Conservation (phyloP, 495 filamentous ascomycete species). For the Aspergillus bertholletiae region DNA sequence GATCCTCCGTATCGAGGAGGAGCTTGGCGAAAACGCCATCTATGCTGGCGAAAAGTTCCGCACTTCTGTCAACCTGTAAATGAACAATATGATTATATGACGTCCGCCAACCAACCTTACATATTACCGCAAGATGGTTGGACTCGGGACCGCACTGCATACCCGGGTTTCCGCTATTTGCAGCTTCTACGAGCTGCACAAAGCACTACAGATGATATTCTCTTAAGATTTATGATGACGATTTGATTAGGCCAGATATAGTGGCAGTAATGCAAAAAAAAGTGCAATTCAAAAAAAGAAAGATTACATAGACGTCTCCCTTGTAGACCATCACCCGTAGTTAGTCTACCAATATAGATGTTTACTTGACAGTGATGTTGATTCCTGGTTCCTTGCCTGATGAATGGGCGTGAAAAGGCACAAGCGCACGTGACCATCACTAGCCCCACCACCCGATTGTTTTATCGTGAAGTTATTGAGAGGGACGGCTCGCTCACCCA, state of each 20-base stretch:
- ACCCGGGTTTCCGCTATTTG: constrained; percentile 8
- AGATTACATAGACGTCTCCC: neutral
- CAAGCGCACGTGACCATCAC: constrained; percentile 10
- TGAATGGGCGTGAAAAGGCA: constrained; percentile 13
- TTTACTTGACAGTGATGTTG: too few species aligned
- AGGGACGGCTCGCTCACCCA: constrained; percentile 7
- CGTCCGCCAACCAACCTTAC: constrained; percentile 1
- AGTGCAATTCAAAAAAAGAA: constrained; percentile 2
- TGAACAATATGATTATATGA: constrained; percentile 15
- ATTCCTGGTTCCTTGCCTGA: too few species aligned
- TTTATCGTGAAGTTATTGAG: constrained; percentile 10
- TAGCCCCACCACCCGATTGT: constrained; percentile 16
- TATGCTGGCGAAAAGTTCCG: constrained; percentile 92
- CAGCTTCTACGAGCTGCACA: neutral
- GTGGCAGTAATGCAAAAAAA: constrained; percentile 24
- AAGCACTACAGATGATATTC: constrained; percentile 1
- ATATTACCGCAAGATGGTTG: constrained; percentile 2
- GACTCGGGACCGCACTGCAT: constrained; percentile 6
- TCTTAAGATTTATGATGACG: constrained; percentile 24
- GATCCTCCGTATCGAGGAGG: constrained; percentile 99
- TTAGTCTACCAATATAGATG: too few species aligned
- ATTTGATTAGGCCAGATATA: constrained; percentile 20
- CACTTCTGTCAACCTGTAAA: constrained; percentile 81
- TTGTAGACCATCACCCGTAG: too few species aligned
- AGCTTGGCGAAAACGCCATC: constrained; percentile 86